Conservation (phyloP, 140 eudicot genomes). For the Erigeron philadelphicus region DNA sequence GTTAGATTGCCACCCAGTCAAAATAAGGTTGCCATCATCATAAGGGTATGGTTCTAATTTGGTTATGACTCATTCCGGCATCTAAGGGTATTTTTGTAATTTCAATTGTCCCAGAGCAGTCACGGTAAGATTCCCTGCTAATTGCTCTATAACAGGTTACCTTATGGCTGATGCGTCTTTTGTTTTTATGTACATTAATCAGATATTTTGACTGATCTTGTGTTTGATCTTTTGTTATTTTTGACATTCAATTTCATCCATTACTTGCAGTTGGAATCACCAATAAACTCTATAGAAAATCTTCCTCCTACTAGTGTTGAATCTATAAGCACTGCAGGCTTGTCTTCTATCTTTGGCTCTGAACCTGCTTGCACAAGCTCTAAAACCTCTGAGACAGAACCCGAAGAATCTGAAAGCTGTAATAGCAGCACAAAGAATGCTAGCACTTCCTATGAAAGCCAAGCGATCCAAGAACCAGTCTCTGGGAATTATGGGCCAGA, state of each 20-base stretch:
- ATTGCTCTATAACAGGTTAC: conserved; percentile 24
- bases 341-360: conserved; percentile 42
- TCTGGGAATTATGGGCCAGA: conserved; percentile 22
- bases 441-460: conserved; percentile 35
- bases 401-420: conserved; percentile 42
- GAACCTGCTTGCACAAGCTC: conserved; percentile 36
- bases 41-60: conserved; percentile 23
- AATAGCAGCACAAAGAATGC: conserved; percentile 29
- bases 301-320: conserved; percentile 40
- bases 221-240: conserved; percentile 18
- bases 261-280: conserved; percentile 49
- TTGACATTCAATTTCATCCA: conserved; percentile 26
- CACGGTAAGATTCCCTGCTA: conserved; percentile 28
- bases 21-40: conserved; percentile 37
- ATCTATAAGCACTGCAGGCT: conserved; percentile 38
- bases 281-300: conserved; percentile 39
- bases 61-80: conserved; percentile 31
- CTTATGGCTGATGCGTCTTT: neutral
- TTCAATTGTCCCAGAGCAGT: conserved; percentile 21
- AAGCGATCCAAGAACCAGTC: conserved; percentile 35
- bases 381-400: conserved; percentile 33
- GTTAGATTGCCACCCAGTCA: conserved; percentile 38
- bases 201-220: conserved; percentile 13
- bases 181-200: conserved; percentile 4
- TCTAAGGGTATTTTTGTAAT: conserved; percentile 32